Conservation (phyloP, 305 asterid species). For the Ajuga reptans region DNA sequence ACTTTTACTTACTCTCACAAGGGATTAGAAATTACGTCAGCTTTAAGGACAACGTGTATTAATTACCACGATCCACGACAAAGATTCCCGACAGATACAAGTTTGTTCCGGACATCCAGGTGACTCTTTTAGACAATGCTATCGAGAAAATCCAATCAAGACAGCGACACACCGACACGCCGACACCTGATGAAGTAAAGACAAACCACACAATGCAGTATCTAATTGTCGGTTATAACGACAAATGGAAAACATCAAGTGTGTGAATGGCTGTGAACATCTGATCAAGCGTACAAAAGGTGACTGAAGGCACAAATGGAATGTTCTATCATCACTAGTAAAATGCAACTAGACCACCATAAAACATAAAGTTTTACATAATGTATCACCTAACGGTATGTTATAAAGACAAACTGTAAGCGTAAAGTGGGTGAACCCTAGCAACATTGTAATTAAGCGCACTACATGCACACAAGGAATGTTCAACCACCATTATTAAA, state of each 20-base stretch:
- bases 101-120: neutral
- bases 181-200: neutral
- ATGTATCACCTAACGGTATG: neutral
- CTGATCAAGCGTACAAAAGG: neutral
- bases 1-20: neutral
- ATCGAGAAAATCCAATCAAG: neutral
- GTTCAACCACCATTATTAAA: neutral
- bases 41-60: neutral
- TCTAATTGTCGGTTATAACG: neutral
- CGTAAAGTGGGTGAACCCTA: neutral
- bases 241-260: neutral
- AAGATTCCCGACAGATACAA: neutral
- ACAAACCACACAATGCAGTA: neutral
- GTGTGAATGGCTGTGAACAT: neutral
- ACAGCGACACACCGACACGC: neutral
- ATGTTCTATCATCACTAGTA: neutral
- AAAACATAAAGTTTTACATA: neutral
- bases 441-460: neutral
- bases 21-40: neutral
- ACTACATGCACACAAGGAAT: conserved; percentile 6
- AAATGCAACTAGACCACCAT: neutral
- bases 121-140: neutral
- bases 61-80: neutral
- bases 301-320: neutral
- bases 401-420: neutral